Percentiles rank a stretch among this genome's conserved stretches.
These are phyloP conservation scores for Cymbopogon citratus DNA, from an alignment of 176 grass and related monocot species.

Conservation along the genomic window DNA sequence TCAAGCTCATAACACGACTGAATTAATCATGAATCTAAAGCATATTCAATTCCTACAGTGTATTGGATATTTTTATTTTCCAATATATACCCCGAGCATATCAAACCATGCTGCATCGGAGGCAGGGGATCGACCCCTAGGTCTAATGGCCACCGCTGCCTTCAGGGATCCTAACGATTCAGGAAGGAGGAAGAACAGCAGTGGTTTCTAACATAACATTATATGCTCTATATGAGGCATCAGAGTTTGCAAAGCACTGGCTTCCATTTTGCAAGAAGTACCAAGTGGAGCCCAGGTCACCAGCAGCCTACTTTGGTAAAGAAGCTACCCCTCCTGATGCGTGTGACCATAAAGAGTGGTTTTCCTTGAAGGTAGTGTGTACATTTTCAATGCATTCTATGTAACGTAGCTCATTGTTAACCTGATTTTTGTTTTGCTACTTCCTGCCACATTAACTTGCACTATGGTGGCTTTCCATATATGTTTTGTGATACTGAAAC, in stretches of 20 bases:
- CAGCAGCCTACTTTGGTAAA: conserved; percentile 53
- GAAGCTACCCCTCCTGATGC: conserved; percentile 3
- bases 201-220: too few relatives aligned
- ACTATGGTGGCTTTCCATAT: neutral
- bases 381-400: neutral
- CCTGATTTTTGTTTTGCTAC: neutral
- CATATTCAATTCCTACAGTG: too few relatives aligned
- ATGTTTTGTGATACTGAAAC: neutral
- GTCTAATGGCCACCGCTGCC: too few relatives aligned
- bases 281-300: conserved; percentile 63
- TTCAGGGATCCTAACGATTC: too few relatives aligned
- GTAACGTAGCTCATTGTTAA: neutral
- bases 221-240: conserved; percentile 56
- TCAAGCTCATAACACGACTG: too few relatives aligned
- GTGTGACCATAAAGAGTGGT: conserved; percentile 34
- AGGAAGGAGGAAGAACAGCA: too few relatives aligned
- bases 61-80: too few relatives aligned
- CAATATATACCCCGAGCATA: too few relatives aligned
- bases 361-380: conserved; percentile 48
- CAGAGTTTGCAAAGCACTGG: conserved; percentile 71
- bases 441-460: neutral
- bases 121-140: too few relatives aligned
- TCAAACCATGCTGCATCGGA: too few relatives aligned
- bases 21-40: too few relatives aligned
- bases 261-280: conserved; percentile 64